These are phyloP conservation scores for Hemisphaericaspora subhashii DNA, from an alignment of 1,139 yeast species.

Conservation along the genomic window DNA sequence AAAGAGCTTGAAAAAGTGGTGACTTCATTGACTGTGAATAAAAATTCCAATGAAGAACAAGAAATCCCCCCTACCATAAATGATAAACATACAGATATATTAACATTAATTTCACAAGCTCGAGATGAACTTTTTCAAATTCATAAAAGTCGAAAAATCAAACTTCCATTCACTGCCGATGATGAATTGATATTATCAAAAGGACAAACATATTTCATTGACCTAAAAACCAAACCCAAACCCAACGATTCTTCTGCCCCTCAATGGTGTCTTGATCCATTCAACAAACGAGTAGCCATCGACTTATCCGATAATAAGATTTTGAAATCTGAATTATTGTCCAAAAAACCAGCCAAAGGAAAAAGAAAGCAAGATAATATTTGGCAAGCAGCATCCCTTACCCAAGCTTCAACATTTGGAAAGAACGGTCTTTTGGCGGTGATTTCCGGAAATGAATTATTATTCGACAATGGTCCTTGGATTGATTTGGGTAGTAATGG, in stretches of 20 bases:
- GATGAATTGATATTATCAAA: constrained; percentile 4
- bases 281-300: neutral
- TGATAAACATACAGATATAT: constrained; percentile 17
- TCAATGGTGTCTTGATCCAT: neutral
- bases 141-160: constrained; percentile 44
- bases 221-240: no score
- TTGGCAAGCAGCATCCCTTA: no score
- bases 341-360: neutral
- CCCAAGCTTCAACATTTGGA: neutral
- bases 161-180: constrained; percentile 27
- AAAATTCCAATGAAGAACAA: constrained; percentile 4
- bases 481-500: constrained; percentile 6
- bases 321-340: neutral
- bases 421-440: constrained; percentile 7
- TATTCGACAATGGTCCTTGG: constrained; percentile 5
- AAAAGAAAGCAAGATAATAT: neutral
- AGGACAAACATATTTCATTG: neutral
- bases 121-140: constrained; percentile 38
- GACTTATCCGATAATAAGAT: neutral
- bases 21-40: constrained; percentile 15
- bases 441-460: neutral
- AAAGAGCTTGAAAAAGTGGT: constrained; percentile 54
- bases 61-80: neutral
- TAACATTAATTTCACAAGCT: constrained; percentile 29
- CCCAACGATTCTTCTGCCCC: neutral